phyloP scores from a whole-genome alignment of 1,139 yeast genomes.

The Scheffersomyces parashehatae region DNA sequence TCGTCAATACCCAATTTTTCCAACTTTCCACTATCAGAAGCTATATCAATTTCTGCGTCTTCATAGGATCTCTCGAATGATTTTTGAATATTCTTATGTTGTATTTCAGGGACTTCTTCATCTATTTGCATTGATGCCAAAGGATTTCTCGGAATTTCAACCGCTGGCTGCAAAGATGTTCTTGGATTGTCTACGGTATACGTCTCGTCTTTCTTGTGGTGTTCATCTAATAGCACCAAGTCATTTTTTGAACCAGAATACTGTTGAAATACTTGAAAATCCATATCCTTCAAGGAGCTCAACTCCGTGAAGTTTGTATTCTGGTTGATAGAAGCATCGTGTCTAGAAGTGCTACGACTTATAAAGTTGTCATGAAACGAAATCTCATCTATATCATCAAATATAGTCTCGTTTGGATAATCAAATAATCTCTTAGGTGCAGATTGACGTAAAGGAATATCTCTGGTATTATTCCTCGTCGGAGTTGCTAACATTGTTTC shows the following conservation, averaged over 20 bases:
- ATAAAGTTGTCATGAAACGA: constrained; percentile 18
- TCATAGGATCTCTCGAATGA: background rate
- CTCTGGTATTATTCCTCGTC: background rate
- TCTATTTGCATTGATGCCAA: background rate
- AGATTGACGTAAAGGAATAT: background rate
- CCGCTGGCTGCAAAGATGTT: background rate
- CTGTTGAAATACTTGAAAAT: constrained; percentile 21
- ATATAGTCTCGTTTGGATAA: background rate
- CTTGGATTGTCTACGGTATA: background rate
- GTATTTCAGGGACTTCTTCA: background rate
- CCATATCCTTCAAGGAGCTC: constrained; percentile 22
- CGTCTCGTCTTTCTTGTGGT: background rate
- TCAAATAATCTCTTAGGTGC: background rate
- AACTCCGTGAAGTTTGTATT: constrained; percentile 10
- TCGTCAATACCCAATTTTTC: background rate
- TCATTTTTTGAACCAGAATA: constrained; percentile 9
- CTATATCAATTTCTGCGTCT: background rate
- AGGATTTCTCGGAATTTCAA: too few species aligned
- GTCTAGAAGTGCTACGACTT: constrained; percentile 21
- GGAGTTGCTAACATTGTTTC: background rate
- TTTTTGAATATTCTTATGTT: background rate
- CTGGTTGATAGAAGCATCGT: constrained; percentile 3
- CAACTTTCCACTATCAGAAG: background rate
- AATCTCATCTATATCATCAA: constrained; percentile 5
- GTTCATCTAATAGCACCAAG: constrained; percentile 5